A percentile compares a stretch with the other conserved stretches of the same genome.
phyloP scores from a whole-genome alignment of 140 eudicot species.

The Ambrosia hybrid region DNA sequence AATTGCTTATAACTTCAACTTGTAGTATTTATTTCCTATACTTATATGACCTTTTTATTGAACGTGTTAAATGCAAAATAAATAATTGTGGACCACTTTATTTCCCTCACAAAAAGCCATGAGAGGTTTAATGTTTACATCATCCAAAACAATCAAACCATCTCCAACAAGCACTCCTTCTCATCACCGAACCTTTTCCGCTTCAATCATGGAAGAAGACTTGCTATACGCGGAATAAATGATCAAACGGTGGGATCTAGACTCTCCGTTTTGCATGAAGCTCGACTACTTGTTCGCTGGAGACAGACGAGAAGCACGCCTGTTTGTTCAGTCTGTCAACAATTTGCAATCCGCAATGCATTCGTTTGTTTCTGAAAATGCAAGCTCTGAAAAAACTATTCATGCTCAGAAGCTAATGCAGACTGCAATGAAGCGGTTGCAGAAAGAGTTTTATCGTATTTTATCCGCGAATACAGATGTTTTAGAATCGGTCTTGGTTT shows the following conservation, averaged over 20 bases:
- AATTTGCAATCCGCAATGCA: constrained; percentile 54
- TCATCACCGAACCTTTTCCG: constrained; percentile 52
- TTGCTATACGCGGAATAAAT: constrained; percentile 49
- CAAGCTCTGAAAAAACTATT: constrained; percentile 39
- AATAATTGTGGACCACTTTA: background rate
- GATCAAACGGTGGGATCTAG: constrained; percentile 48
- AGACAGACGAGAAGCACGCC: constrained; percentile 40
- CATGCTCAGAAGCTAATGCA: constrained; percentile 69
- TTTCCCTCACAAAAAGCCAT: constrained; percentile 6
- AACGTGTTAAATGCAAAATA: too few relatives aligned
- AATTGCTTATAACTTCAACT: background rate
- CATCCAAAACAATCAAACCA: constrained; percentile 33
- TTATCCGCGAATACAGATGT: constrained; percentile 37
- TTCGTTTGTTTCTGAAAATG: constrained; percentile 38
- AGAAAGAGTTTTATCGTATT: constrained; percentile 58
- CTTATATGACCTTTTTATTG: too few relatives aligned
- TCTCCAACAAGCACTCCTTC: background rate
- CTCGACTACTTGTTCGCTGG: constrained; percentile 39
- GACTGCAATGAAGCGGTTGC: constrained; percentile 65
- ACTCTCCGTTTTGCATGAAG: constrained; percentile 29
- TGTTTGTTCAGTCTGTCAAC: constrained; percentile 41
- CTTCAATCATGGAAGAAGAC: constrained; percentile 60
- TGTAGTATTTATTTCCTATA: background rate
- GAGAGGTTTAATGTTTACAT: constrained; percentile 30
- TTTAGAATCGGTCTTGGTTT: constrained; percentile 47